phyloP scores from a whole-genome alignment of 129 eudicot species.

The Flaveria linearis region DNA sequence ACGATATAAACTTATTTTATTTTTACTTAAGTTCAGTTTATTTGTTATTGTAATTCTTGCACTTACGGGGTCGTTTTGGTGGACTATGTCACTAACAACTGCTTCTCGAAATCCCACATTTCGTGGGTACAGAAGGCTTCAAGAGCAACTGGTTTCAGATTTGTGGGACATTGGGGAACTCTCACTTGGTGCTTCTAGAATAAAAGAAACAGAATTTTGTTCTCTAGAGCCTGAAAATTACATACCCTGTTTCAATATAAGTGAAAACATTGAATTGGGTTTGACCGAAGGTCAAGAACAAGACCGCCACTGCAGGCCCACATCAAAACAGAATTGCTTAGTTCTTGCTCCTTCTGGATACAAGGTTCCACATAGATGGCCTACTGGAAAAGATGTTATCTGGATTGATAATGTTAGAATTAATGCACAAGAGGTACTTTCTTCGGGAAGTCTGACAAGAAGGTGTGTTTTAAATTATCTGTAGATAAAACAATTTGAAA shows the following conservation, averaged over 20 bases:
- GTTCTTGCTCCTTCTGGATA: conserved; percentile 69
- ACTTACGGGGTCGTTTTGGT: conserved; percentile 88
- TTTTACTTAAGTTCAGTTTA: conserved; percentile 69
- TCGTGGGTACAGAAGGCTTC: conserved; percentile 84
- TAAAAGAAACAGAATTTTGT: conserved; percentile 72
- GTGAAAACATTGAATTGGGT: conserved; percentile 72
- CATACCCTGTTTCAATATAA: conserved; percentile 79
- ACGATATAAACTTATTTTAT: conserved; percentile 61
- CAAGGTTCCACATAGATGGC: conserved; percentile 96
- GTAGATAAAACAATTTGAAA: background rate
- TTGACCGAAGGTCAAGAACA: conserved; percentile 62
- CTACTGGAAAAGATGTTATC: conserved; percentile 93
- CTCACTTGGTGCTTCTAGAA: conserved; percentile 54
- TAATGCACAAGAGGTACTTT: conserved; percentile 89
- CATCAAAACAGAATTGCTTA: conserved; percentile 61
- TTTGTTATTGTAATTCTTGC: conserved; percentile 76
- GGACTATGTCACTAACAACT: conserved; percentile 74
- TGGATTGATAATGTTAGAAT: conserved; percentile 95
- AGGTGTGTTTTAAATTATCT: conserved; percentile 47
- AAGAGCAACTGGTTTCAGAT: conserved; percentile 91
- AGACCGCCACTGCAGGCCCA: conserved; percentile 69
- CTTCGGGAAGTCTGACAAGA: conserved; percentile 94
- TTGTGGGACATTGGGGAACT: conserved; percentile 80
- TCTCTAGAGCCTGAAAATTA: conserved; percentile 66
- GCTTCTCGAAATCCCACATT: conserved; percentile 62